Conservation (phyloP, 352 stramenopile species). For the Phytophthora hibernalis region DNA sequence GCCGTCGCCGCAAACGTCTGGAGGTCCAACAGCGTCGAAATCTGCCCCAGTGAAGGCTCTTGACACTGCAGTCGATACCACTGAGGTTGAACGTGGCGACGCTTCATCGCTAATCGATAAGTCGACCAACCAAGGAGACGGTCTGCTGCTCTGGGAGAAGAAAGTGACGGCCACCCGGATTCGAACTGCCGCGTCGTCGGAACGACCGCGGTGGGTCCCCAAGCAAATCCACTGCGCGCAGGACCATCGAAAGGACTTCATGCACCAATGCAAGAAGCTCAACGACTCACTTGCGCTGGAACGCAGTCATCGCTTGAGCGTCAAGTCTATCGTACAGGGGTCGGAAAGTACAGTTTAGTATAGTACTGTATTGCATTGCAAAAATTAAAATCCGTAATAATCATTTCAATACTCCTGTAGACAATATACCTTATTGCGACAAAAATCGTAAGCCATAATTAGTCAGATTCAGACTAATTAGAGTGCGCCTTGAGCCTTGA, state of each 20-base stretch:
- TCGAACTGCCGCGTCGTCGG: conserved; percentile 5
- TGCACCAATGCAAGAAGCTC: conserved; percentile 33
- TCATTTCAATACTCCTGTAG: too few relatives aligned
- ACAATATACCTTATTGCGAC: too few relatives aligned
- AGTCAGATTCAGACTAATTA: too few relatives aligned
- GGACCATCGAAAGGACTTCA: conserved; percentile 12
- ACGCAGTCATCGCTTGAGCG: conserved; percentile 13
- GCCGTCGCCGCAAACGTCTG: conserved; percentile 40
- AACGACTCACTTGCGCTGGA: conserved; percentile 26
- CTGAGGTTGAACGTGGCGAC: conserved; percentile 8
- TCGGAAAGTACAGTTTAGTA: too few relatives aligned
- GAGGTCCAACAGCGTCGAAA: conserved; percentile 21
- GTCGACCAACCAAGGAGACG: conserved; percentile 9
- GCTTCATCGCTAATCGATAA: neutral
- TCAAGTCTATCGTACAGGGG: conserved; percentile 11
- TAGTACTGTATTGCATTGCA: too few relatives aligned
- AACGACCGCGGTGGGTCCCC: conserved; percentile 25
- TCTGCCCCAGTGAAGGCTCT: conserved; percentile 15
- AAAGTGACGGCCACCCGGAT: conserved; percentile 13
- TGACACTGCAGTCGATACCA: neutral
- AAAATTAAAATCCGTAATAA: too few relatives aligned
- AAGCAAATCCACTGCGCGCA: conserved; percentile 32
- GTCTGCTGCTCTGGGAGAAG: conserved; percentile 37
- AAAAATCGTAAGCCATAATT: too few relatives aligned
- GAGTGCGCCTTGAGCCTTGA: too few relatives aligned